Evolutionary conservation across 345 rosid genomes (phyloP), one percentile per base, ranked within the genome.

Genomic region (Clausena lansium): DNA sequence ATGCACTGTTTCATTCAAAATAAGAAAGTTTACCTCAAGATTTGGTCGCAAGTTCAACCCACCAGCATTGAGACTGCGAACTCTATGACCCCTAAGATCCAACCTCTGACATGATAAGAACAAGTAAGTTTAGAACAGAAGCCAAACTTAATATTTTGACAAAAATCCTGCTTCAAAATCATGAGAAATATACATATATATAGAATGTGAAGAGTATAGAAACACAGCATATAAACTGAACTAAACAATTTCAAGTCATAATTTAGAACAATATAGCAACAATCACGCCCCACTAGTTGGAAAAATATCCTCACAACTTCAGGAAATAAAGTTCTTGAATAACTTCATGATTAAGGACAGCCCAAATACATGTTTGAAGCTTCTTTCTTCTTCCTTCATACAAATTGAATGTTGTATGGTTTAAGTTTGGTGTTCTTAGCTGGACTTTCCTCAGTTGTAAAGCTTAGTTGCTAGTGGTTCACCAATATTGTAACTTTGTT

Each of bases 41-140:
- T 84, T 92, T 81, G 94, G 88, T 28, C 94, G 89, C 85, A 95
- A 85, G 79, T 93, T 93, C 86, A 95, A 80, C 68, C 94, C 98
- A 79, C 86, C 74, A 25, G 96, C 90, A 83, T 85, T 88, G 77
- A 95, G 94, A 82, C 88, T 90, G 68, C 91, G 92, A 79, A 93
- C 87, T 83, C 92, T 88, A 80, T 95, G 99, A 73, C 99, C 99
- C 87, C 99, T 92, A 75, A 91, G 96, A 81, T 95, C 99, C 93
- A 95, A 77, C 77, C 99, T 93, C 99, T 95, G 85, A 75, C 78
- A 71, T 76, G 72, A 81, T 67, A 74, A 73, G 63, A 77, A 78
- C 19, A 75, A 58, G 54, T 41, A 71, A 81, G 64, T 32, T 39
- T 71, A 58, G 67, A 80, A 70, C n/a, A 72, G 58, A 72, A 64